Percentiles rank a stretch among this genome's conserved stretches.
phyloP scores from a whole-genome alignment of 208 protist genomes.

The Lotmaria passim region DNA sequence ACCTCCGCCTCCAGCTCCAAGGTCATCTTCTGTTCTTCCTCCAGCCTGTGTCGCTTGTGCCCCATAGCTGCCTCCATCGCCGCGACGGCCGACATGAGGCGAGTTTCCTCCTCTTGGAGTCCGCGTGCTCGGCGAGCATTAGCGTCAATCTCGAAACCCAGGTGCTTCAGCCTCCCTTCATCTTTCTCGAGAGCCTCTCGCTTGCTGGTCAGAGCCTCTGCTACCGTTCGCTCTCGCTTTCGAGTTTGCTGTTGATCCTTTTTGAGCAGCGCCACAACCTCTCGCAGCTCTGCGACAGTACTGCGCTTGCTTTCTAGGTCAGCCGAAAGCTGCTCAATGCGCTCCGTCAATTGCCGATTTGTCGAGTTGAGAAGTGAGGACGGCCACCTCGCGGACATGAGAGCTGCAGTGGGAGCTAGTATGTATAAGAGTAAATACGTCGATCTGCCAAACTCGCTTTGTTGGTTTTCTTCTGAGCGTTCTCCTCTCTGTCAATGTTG shows the following conservation, averaged over 20 bases:
- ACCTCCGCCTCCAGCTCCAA: slow-evolving; percentile 39
- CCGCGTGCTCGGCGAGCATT: slow-evolving; percentile 15
- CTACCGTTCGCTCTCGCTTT: slow-evolving; percentile 25
- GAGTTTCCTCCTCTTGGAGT: slow-evolving; percentile 24
- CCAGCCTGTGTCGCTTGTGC: slow-evolving; percentile 23
- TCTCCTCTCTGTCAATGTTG: no score
- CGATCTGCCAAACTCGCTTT: no score
- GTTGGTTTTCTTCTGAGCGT: no score
- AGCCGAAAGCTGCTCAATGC: slow-evolving; percentile 36
- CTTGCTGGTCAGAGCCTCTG: slow-evolving; percentile 23
- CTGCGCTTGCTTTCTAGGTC: slow-evolving; percentile 42
- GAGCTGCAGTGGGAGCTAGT: not conserved
- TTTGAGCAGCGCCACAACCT: slow-evolving; percentile 42
- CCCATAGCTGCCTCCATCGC: slow-evolving; percentile 18
- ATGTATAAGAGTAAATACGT: no score
- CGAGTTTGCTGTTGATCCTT: slow-evolving; percentile 41
- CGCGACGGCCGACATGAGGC: slow-evolving; percentile 16
- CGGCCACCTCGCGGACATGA: slow-evolving; percentile 63
- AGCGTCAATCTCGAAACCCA: slow-evolving; percentile 30
- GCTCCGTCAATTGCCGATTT: slow-evolving; percentile 62
- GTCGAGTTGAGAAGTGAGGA: slow-evolving; percentile 60
- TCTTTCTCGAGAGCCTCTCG: slow-evolving; percentile 13
- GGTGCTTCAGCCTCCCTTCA: slow-evolving; percentile 31
- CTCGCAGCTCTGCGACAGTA: slow-evolving; percentile 44
- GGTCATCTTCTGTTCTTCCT: slow-evolving; percentile 29